Conservation (phyloP, 495 filamentous ascomycete genomes). For the Parathielavia hyrcaniae region DNA sequence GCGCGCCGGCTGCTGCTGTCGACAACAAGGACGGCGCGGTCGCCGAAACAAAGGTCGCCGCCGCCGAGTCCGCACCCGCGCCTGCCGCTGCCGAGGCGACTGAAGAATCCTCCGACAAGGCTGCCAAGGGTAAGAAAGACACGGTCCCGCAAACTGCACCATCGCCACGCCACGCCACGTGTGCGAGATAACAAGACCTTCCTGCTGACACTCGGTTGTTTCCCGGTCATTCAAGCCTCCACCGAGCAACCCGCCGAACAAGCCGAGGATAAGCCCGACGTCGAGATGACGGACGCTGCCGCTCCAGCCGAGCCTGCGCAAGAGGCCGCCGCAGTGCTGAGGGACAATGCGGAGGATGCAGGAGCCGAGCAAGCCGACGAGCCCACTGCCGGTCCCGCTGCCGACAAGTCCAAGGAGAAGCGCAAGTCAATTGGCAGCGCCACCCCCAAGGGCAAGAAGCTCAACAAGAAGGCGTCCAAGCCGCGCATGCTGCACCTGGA, state of each 20-base stretch:
- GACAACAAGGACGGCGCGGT: constrained; percentile 21
- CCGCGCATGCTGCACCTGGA: constrained; percentile 63
- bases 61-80: constrained; percentile 15
- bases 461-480: constrained; percentile 77
- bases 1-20: constrained; percentile 16
- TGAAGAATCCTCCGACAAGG: constrained; percentile 22
- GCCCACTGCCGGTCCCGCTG: constrained; percentile 24
- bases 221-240: constrained; percentile 9
- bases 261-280: constrained; percentile 30
- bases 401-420: constrained; percentile 42
- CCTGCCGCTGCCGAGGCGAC: constrained; percentile 14
- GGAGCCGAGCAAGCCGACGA: constrained; percentile 2
- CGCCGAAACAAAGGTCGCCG: constrained; percentile 6
- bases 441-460: constrained; percentile 68
- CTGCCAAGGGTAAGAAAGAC: constrained; percentile 18
- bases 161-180: background rate
- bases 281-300: constrained; percentile 36
- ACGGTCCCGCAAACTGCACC: background rate
- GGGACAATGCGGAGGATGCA: constrained; percentile 20
- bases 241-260: constrained; percentile 28
- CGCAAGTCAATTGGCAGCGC: constrained; percentile 66
- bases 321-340: constrained; percentile 13
- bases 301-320: constrained; percentile 25
- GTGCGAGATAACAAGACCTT: background rate
- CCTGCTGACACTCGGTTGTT: constrained; percentile 18